These are phyloP conservation scores for Acer yangbiense DNA, from an alignment of 345 rosid genomes.

Conservation along the genomic window DNA sequence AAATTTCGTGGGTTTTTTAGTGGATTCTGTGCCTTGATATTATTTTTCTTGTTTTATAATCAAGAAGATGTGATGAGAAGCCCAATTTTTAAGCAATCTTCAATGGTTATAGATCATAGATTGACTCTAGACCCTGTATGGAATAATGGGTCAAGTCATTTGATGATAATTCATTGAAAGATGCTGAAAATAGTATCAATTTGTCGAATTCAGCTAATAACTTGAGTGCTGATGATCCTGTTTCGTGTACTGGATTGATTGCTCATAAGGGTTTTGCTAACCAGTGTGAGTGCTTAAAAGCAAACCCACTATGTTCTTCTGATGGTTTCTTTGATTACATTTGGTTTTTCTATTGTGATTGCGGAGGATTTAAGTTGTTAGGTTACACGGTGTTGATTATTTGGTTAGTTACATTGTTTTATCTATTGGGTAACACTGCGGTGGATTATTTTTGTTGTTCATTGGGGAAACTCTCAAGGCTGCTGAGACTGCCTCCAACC, in stretches of 20 bases:
- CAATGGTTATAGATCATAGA: too few species aligned
- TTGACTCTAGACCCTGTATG: too few species aligned
- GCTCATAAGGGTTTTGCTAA: constrained; percentile 46
- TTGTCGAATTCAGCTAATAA: too few species aligned
- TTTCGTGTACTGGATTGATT: constrained; percentile 48
- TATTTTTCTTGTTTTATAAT: too few species aligned
- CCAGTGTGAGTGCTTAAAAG: constrained; percentile 58
- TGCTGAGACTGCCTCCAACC: constrained; percentile 74
- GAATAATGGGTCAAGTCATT: too few species aligned
- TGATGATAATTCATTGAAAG: too few species aligned
- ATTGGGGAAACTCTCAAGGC: constrained; percentile 76
- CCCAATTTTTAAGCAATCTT: too few species aligned
- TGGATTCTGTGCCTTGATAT: too few species aligned
- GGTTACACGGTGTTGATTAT: constrained; percentile 57
- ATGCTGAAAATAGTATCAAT: too few species aligned
- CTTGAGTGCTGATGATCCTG: constrained; percentile 31
- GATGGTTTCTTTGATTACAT: constrained; percentile 85
- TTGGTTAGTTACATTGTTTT: constrained; percentile 85
- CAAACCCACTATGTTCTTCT: constrained; percentile 62
- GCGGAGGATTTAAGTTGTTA: constrained; percentile 46
- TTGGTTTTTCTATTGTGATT: constrained; percentile 71
- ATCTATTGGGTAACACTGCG: constrained; percentile 86
- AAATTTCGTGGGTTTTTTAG: too few species aligned
- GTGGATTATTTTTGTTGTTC: constrained; percentile 92
- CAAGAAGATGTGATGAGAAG: too few species aligned